Evolutionary conservation across 768 basidiomycete genomes (phyloP).

Genomic region (Ephemerocybe angulata): DNA sequence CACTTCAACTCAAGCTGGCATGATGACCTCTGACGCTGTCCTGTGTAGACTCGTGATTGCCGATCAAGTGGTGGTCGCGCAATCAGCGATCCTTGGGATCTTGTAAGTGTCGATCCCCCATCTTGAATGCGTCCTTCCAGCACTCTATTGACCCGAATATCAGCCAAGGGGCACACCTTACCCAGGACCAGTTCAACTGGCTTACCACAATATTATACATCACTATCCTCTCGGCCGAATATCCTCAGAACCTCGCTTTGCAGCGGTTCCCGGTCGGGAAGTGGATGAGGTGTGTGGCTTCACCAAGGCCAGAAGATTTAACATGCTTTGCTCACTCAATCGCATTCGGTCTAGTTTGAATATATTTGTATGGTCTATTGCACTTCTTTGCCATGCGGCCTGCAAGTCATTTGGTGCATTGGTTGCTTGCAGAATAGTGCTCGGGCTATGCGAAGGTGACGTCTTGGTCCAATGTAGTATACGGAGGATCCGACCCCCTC

Average conservation of each 20-base stretch:
- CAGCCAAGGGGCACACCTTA: conserved; percentile 58
- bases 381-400: conserved; percentile 60
- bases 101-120: conserved; percentile 33
- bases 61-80: conserved; percentile 72
- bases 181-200: conserved; percentile 63
- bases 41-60: conserved; percentile 67
- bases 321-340: no score
- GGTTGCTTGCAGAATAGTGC: conserved; percentile 57
- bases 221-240: conserved; percentile 67
- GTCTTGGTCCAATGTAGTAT: background rate
- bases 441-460: conserved; percentile 69
- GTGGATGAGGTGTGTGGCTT: conserved; percentile 73
- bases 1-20: conserved; percentile 20
- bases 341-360: conserved; percentile 44
- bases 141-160: background rate
- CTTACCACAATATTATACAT: conserved; percentile 74
- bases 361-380: conserved; percentile 63
- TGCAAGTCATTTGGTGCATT: conserved; percentile 67
- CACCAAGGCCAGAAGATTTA: background rate
- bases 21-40: background rate
- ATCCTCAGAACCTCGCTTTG: conserved; percentile 68
- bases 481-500: background rate
- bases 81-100: conserved; percentile 67
- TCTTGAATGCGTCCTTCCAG: background rate
- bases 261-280: conserved; percentile 75